A percentile compares a stretch with the other conserved stretches of the same genome.
phyloP scores from a whole-genome alignment of 2,329 filamentous ascomycete genomes.

The Chalaropsis ovoidea region DNA sequence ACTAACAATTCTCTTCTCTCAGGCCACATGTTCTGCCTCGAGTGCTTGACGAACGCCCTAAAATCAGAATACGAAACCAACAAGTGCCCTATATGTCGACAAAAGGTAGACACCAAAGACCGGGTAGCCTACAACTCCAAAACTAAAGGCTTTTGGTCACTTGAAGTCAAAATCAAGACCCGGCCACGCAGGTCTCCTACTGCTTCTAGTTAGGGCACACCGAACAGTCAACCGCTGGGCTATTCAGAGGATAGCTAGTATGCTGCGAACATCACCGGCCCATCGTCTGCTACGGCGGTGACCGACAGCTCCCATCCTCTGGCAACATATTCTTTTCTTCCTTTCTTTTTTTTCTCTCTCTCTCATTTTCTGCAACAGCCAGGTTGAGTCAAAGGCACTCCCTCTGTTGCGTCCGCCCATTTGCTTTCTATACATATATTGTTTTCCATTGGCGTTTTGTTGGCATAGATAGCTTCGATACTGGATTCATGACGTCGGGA shows the following conservation, averaged over 20 bases:
- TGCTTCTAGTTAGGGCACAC: neutral
- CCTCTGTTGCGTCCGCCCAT: neutral
- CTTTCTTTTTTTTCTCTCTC: neutral
- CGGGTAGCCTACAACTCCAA: slow-evolving; percentile 36
- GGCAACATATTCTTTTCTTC: neutral
- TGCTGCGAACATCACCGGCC: too few species aligned
- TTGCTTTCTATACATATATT: neutral
- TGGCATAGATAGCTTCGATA: slow-evolving; percentile 30
- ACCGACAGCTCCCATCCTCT: too few species aligned
- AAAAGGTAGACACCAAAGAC: slow-evolving; percentile 44
- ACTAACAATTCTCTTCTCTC: slow-evolving; percentile 20
- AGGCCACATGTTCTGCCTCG: slow-evolving; percentile 54
- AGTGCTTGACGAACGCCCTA: slow-evolving; percentile 52
- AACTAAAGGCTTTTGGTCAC: slow-evolving; percentile 46
- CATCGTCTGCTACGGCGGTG: too few species aligned
- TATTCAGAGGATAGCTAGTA: too few species aligned
- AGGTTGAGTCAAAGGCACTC: neutral
- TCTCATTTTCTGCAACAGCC: neutral
- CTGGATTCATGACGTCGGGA: neutral
- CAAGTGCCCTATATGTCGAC: slow-evolving; percentile 54
- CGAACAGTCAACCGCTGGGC: neutral
- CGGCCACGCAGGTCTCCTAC: slow-evolving; percentile 36
- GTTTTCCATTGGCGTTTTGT: neutral
- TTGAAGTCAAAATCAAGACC: slow-evolving; percentile 55
- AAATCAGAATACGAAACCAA: slow-evolving; percentile 46